Conservation (phyloP, 129 eudicot genomes). For the Pulicaria dysenterica region DNA sequence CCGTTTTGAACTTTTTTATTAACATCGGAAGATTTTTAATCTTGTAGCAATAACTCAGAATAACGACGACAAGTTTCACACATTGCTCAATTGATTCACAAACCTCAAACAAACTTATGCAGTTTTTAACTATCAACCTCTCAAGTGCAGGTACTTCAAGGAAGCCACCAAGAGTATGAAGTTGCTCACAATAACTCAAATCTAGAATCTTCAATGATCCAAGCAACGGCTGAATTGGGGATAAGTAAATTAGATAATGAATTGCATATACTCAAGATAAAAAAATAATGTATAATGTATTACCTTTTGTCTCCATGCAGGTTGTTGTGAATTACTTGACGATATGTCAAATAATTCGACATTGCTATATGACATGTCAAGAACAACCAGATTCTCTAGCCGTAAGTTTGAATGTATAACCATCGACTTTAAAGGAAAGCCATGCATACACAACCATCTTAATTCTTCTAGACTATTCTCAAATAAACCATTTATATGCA, state of each 20-base stretch:
- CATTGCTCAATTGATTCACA: slow-evolving; percentile 1
- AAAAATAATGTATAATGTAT: no score
- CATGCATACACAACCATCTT: slow-evolving; percentile 8
- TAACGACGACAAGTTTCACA: neutral
- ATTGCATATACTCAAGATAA: neutral
- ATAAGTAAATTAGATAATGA: neutral
- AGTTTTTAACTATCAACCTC: neutral
- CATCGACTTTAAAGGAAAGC: neutral
- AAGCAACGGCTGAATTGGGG: neutral
- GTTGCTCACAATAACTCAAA: neutral
- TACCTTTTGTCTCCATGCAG: no score
- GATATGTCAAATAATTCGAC: neutral
- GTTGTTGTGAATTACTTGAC: neutral
- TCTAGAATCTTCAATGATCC: neutral
- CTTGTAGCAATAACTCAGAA: neutral
- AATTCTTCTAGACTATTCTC: neutral
- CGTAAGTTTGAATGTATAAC: neutral
- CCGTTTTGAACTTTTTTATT: neutral
- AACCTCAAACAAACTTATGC: neutral
- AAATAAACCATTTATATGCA: neutral
- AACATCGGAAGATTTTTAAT: neutral
- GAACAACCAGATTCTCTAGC: neutral
- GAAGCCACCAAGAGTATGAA: neutral
- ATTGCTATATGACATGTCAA: neutral
- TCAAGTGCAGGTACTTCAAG: neutral